Conservation (phyloP, 2,329 filamentous ascomycete genomes). For the Biscogniauxia mediterranea region DNA sequence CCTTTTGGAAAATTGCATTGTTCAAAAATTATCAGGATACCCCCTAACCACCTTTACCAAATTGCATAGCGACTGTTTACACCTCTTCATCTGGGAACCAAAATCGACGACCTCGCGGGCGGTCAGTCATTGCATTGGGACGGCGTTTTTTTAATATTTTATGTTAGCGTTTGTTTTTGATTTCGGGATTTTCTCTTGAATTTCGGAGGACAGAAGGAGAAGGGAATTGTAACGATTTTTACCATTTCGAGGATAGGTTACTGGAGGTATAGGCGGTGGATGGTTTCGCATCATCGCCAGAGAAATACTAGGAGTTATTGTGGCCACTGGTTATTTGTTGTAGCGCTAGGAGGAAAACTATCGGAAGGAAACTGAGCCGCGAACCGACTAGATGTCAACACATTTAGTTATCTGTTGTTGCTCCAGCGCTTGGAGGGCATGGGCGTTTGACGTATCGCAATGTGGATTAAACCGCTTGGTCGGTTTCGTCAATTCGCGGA, state of each 20-base stretch:
- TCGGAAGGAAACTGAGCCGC: conserved; percentile 8
- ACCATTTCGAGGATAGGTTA: neutral
- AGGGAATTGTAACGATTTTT: conserved; percentile 9
- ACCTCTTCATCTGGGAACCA: conserved; percentile 28
- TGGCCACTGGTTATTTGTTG: conserved; percentile 13
- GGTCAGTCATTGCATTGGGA: conserved; percentile 34
- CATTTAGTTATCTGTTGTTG: conserved; percentile 24
- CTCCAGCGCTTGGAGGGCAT: conserved; percentile 19
- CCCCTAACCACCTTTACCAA: conserved; percentile 40
- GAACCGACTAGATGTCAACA: conserved; percentile 12
- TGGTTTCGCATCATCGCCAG: conserved; percentile 9
- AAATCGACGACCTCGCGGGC: conserved; percentile 29
- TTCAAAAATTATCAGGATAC: conserved; percentile 34
- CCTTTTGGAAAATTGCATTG: conserved; percentile 33
- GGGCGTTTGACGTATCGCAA: conserved; percentile 20
- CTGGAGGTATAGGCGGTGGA: conserved; percentile 8
- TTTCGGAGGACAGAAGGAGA: conserved; percentile 12
- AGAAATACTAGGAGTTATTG: conserved; percentile 23
- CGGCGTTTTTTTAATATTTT: conserved; percentile 32
- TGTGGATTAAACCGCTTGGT: conserved; percentile 12
- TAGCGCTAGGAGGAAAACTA: conserved; percentile 10
- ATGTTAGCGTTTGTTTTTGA: conserved; percentile 14
- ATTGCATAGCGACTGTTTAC: conserved; percentile 57
- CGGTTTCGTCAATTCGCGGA: conserved; percentile 21
- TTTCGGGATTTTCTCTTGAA: conserved; percentile 2